These are phyloP conservation scores for Lophiostoma macrostomum DNA, from an alignment of 495 filamentous ascomycete species.

Conservation along the genomic window DNA sequence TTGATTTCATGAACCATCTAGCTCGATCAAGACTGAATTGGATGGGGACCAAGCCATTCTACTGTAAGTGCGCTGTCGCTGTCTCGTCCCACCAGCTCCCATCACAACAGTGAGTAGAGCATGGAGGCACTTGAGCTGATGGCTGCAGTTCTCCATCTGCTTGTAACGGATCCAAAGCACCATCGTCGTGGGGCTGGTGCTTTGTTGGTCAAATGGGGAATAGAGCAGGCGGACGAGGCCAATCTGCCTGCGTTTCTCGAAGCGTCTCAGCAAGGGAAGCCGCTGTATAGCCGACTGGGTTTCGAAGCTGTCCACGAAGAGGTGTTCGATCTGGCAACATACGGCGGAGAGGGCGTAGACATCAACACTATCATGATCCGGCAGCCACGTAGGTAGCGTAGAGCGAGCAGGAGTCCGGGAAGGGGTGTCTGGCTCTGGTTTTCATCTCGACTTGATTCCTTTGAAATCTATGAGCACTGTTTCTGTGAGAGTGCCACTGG, in stretches of 20 bases:
- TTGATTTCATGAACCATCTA: conserved; percentile 20
- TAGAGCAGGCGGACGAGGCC: conserved; percentile 23
- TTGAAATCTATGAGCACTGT: no score
- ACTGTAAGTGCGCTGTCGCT: conserved; percentile 6
- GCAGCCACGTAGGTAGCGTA: conserved; percentile 3
- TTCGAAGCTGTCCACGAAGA: conserved; percentile 18
- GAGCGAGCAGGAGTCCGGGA: not conserved
- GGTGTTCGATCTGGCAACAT: conserved; percentile 29
- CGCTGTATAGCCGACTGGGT: conserved; percentile 24
- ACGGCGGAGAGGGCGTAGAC: conserved; percentile 23
- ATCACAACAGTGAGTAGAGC: no score
- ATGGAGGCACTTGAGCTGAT: no score
- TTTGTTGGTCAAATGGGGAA: conserved; percentile 28
- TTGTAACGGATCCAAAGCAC: conserved; percentile 28
- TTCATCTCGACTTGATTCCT: no score
- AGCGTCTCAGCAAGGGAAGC: conserved; percentile 23
- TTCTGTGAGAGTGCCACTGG: no score
- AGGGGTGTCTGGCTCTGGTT: no score
- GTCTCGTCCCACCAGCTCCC: no score
- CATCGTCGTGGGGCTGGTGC: conserved; percentile 29
- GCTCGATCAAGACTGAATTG: conserved; percentile 1
- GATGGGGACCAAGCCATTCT: conserved; percentile 28
- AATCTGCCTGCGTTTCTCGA: conserved; percentile 29
- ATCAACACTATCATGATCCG: conserved; percentile 26
- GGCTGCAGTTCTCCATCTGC: conserved; percentile 24